Evolutionary conservation across 2,329 filamentous ascomycete genomes (phyloP).

Genomic region (Sporothrix phasma): DNA sequence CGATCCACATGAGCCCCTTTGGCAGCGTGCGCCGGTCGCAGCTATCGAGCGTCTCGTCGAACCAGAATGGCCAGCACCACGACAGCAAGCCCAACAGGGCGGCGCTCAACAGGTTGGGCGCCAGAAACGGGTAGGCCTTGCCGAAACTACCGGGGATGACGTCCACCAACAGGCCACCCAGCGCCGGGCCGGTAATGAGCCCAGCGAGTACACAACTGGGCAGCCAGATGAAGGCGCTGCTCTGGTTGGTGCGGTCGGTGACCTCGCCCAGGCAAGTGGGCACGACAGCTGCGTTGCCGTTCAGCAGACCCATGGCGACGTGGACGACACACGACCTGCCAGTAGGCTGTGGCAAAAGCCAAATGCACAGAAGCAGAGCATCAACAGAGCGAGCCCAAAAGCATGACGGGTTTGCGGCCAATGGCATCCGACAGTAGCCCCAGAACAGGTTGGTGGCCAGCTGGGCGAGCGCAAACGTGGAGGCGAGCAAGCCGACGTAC

Average conservation of each 20-base stretch:
- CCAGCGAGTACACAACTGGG: constrained; percentile 93
- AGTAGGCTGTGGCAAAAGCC: constrained; percentile 75
- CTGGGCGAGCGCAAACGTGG: constrained; percentile 84
- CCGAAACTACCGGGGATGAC: constrained; percentile 43
- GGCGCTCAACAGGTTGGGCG: constrained; percentile 73
- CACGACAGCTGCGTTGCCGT: constrained; percentile 90
- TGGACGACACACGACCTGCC: constrained; percentile 82
- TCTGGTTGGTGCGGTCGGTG: constrained; percentile 91
- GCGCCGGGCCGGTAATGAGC: constrained; percentile 85
- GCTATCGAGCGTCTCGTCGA: constrained; percentile 74
- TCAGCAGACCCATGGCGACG: constrained; percentile 81
- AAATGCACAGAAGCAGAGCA: constrained; percentile 72
- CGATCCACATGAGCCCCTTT: constrained; percentile 25
- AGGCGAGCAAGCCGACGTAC: constrained; percentile 85
- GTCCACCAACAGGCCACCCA: constrained; percentile 78
- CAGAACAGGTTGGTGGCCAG: constrained; percentile 86
- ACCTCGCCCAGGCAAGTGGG: constrained; percentile 91
- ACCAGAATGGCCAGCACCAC: constrained; percentile 64
- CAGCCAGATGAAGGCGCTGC: constrained; percentile 83
- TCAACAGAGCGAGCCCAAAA: constrained; percentile 73
- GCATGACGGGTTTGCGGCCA: constrained; percentile 71
- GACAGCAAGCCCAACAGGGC: constrained; percentile 63
- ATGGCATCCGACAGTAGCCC: constrained; percentile 76
- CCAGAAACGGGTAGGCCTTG: constrained; percentile 68
- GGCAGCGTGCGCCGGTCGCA: constrained; percentile 19